These are phyloP conservation scores for Pleurotus citrinopileatus DNA, from an alignment of 768 basidiomycete species.

Conservation along the genomic window DNA sequence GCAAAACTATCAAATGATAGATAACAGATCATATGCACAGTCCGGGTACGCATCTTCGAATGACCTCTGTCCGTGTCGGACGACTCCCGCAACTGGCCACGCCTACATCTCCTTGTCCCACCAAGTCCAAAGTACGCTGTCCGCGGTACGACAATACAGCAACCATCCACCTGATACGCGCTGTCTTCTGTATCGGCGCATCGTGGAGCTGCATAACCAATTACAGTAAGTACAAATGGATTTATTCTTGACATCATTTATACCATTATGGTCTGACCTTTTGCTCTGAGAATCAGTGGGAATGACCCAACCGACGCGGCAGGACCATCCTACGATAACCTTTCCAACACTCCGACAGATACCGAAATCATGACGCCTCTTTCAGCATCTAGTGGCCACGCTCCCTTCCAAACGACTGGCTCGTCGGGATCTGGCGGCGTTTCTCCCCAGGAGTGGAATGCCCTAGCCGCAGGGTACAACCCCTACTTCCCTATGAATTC, in stretches of 20 bases:
- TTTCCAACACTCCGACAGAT: slow-evolving; percentile 52
- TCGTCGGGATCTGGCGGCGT: slow-evolving; percentile 38
- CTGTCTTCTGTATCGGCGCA: slow-evolving; percentile 57
- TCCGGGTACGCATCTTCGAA: slow-evolving; percentile 30
- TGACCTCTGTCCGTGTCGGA: slow-evolving; percentile 58
- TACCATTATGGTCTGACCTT: slow-evolving; percentile 7
- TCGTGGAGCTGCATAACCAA: slow-evolving; percentile 57
- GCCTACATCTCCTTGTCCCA: slow-evolving; percentile 61
- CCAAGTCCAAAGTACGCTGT: slow-evolving; percentile 57
- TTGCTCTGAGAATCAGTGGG: slow-evolving; percentile 32
- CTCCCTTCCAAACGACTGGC: slow-evolving; percentile 38
- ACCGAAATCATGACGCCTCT: slow-evolving; percentile 58
- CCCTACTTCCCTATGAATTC: slow-evolving; percentile 63
- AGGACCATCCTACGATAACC: slow-evolving; percentile 50
- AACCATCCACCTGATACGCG: slow-evolving; percentile 51
- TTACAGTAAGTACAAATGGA: slow-evolving; percentile 55
- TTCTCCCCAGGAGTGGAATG: slow-evolving; percentile 62
- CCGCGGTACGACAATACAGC: slow-evolving; percentile 57
- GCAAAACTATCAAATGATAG: slow-evolving; percentile 36
- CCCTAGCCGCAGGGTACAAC: slow-evolving; percentile 57
- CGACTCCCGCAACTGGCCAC: slow-evolving; percentile 55
- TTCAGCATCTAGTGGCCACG: slow-evolving; percentile 47
- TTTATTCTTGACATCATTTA: neutral
- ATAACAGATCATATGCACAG: slow-evolving; percentile 22
- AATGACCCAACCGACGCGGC: slow-evolving; percentile 46